Evolutionary conservation across 2,329 filamentous ascomycete species (phyloP).

Genomic region (Scedosporium apiospermum): DNA sequence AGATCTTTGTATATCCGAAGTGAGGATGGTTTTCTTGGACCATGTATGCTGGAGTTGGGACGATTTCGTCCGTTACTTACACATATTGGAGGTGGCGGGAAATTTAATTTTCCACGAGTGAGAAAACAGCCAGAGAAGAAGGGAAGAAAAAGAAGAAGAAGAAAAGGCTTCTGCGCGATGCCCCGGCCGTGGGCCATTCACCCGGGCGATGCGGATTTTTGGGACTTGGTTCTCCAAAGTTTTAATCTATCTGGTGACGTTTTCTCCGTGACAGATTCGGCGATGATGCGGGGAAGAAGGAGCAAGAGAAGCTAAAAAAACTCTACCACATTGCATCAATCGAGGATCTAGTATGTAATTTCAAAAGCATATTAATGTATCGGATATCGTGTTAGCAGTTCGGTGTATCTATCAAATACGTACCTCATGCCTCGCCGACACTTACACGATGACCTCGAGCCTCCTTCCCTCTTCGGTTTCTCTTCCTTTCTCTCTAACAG

Average conservation of each 20-base stretch:
- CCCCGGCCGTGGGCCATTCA: background rate
- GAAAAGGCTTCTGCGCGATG: background rate
- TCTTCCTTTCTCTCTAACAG: background rate
- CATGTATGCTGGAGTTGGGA: background rate
- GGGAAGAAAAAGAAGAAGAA: background rate
- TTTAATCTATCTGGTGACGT: background rate
- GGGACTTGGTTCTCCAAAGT: background rate
- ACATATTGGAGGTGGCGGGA: background rate
- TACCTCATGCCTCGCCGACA: no score
- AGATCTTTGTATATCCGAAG: no score
- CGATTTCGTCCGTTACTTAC: background rate
- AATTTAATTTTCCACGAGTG: conserved; percentile 2
- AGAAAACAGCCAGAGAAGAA: background rate
- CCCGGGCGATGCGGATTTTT: background rate
- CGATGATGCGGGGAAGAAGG: background rate
- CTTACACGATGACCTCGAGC: no score
- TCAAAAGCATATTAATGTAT: no score
- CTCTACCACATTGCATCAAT: background rate
- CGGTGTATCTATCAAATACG: no score
- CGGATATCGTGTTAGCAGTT: no score
- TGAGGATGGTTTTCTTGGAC: no score
- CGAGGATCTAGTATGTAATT: no score
- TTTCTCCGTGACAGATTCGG: background rate
- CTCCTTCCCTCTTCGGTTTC: no score
- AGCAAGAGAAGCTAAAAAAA: no score